phyloP scores from a whole-genome alignment of 768 basidiomycete species.

The Amanita brunnescens region DNA sequence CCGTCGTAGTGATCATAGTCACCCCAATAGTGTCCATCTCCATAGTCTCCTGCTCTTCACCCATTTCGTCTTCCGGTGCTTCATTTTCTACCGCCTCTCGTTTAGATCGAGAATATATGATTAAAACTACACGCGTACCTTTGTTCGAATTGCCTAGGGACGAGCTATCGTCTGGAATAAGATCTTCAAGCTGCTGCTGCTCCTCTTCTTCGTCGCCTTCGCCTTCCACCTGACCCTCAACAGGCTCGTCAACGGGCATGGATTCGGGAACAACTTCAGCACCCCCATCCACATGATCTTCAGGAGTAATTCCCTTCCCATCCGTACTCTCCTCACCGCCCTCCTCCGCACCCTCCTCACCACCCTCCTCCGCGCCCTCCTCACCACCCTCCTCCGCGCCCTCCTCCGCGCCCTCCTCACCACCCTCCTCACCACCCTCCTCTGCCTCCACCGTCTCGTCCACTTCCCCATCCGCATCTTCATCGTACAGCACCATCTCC shows the following conservation, averaged over 20 bases:
- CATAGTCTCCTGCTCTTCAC: background rate
- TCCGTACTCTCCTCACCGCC: too few relatives aligned
- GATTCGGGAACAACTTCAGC: too few relatives aligned
- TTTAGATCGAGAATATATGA: background rate
- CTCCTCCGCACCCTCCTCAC: too few relatives aligned
- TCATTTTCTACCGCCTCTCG: background rate
- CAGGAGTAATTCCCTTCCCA: too few relatives aligned
- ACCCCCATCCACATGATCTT: background rate
- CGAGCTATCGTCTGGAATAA: conserved; percentile 3
- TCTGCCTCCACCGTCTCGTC: background rate
- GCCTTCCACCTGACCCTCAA: background rate
- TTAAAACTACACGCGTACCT: background rate
- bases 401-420: background rate
- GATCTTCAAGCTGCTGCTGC: conserved; percentile 9
- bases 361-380: too few relatives aligned
- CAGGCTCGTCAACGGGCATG: background rate
- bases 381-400: too few relatives aligned
- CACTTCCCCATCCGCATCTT: conserved; percentile 7
- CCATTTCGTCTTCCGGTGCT: conserved; percentile 1
- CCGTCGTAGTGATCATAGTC: background rate
- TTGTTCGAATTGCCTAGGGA: conserved; percentile 7
- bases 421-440: background rate
- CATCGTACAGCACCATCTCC: background rate
- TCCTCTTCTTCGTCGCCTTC: conserved; percentile 4
- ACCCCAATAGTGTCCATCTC: background rate